Evolutionary conservation across 495 filamentous ascomycete genomes (phyloP).

Genomic region (Neurospora sp.): DNA sequence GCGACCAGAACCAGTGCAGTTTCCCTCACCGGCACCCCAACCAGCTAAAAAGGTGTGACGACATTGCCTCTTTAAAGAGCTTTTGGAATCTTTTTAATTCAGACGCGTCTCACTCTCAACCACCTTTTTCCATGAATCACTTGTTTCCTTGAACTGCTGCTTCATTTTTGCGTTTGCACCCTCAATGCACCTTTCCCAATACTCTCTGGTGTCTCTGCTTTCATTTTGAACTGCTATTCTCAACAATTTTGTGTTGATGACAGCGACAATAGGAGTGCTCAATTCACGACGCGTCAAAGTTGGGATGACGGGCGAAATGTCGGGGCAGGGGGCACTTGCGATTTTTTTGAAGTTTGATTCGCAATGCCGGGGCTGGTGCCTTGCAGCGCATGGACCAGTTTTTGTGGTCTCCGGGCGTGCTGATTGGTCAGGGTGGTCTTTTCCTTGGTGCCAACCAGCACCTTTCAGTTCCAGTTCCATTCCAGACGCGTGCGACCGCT

Average conservation of each 20-base stretch:
- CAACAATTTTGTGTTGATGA: background rate
- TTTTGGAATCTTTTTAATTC: conserved; percentile 12
- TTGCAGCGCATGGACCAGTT: conserved; percentile 16
- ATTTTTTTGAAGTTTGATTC: conserved; percentile 27
- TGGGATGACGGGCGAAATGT: background rate
- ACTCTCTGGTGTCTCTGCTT: background rate
- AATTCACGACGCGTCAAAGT: conserved; percentile 10
- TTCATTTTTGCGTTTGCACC: background rate
- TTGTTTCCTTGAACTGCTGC: background rate
- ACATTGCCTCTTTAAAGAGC: conserved; percentile 12
- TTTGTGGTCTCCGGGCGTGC: background rate
- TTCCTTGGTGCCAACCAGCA: background rate
- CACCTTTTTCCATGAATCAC: background rate
- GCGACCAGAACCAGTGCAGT: conserved; percentile 1
- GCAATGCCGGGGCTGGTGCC: conserved; percentile 20
- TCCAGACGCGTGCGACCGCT: background rate
- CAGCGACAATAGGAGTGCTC: conserved; percentile 10
- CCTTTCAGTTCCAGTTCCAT: background rate
- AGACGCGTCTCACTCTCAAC: conserved; percentile 12
- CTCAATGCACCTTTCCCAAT: background rate
- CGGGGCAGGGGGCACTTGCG: background rate
- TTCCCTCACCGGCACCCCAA: conserved; percentile 5
- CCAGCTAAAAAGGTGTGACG: conserved; percentile 16
- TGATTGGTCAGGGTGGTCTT: background rate
- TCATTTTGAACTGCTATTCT: background rate